Evolutionary conservation across 2,329 filamentous ascomycete genomes (phyloP).

Genomic region (Eutypella sp.): DNA sequence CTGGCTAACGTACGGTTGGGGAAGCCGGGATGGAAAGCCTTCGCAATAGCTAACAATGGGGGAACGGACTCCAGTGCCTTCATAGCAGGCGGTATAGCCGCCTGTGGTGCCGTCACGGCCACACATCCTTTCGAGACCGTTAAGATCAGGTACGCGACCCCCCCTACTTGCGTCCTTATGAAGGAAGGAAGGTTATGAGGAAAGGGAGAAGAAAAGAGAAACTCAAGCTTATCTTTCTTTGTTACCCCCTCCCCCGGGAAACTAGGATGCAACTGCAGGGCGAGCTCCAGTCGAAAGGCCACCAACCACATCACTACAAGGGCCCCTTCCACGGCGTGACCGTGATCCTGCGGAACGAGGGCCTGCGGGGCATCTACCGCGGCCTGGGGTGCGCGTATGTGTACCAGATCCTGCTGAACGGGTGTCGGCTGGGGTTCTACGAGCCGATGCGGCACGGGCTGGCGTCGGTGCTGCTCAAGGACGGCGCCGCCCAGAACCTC

Average conservation of each 20-base stretch:
- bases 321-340: constrained; percentile 88
- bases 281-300: constrained; percentile 81
- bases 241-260: too few species aligned
- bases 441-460: constrained; percentile 79
- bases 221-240: constrained; percentile 7
- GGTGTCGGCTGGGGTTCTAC: constrained; percentile 95
- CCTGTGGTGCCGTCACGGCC: constrained; percentile 93
- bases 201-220: not conserved
- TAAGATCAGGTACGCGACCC: constrained; percentile 75
- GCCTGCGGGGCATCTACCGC: constrained; percentile 76
- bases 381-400: constrained; percentile 90
- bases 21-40: not conserved
- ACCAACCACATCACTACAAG: constrained; percentile 82
- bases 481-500: constrained; percentile 73
- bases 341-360: constrained; percentile 89
- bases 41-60: constrained; percentile 8
- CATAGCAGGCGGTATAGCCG: constrained; percentile 91
- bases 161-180: constrained; percentile 5
- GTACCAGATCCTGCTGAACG: constrained; percentile 95
- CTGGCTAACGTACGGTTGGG: too few species aligned
- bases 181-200: not conserved
- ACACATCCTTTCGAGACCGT: constrained; percentile 98
- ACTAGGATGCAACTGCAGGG: constrained; percentile 88
- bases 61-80: constrained; percentile 65
- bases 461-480: constrained; percentile 64